Percentiles rank a stretch among this genome's conserved stretches.
These are phyloP conservation scores for Terana coerulea DNA, from an alignment of 768 basidiomycete genomes.

Conservation along the genomic window DNA sequence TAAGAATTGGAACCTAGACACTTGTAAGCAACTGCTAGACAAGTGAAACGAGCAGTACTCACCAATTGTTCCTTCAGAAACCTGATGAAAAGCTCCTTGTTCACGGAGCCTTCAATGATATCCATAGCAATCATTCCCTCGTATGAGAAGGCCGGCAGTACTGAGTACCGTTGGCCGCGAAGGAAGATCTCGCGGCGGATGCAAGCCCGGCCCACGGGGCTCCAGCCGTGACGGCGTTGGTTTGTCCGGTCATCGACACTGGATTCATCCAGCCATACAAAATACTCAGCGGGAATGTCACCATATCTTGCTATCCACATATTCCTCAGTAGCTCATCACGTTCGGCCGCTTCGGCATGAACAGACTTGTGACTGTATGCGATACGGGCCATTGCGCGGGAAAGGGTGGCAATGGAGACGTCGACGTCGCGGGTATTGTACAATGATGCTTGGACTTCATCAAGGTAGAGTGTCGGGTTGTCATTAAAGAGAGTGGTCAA, in stretches of 20 bases:
- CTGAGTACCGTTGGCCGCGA: slow-evolving; percentile 13
- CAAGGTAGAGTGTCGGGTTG: slow-evolving; percentile 28
- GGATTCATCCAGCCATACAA: slow-evolving; percentile 18
- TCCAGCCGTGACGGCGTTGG: slow-evolving; percentile 10
- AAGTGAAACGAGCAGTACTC: slow-evolving; percentile 10
- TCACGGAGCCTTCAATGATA: slow-evolving; percentile 30
- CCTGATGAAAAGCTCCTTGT: slow-evolving; percentile 24
- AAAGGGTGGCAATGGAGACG: slow-evolving; percentile 30
- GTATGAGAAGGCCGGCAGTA: slow-evolving; percentile 14
- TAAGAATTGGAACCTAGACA: slow-evolving; percentile 3
- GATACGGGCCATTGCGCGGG: slow-evolving; percentile 18
- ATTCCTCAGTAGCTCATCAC: slow-evolving; percentile 26
- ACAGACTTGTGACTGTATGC: slow-evolving; percentile 26
- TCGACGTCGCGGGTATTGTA: slow-evolving; percentile 15
- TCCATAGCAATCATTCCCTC: slow-evolving; percentile 15
- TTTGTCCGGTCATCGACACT: slow-evolving; percentile 14
- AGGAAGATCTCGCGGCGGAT: slow-evolving; percentile 10
- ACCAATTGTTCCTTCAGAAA: slow-evolving; percentile 25
- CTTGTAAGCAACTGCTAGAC: slow-evolving; percentile 22
- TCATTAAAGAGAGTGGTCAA: slow-evolving; percentile 20
- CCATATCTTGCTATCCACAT: slow-evolving; percentile 23
- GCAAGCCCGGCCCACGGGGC: slow-evolving; percentile 10
- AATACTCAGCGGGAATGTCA: slow-evolving; percentile 11
- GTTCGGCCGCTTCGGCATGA: slow-evolving; percentile 23
- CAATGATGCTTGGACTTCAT: slow-evolving; percentile 30